Base-by-base conservation (phyloP, 2,329 filamentous ascomycete species). In the Raffaelea deltoideospora region DNA sequence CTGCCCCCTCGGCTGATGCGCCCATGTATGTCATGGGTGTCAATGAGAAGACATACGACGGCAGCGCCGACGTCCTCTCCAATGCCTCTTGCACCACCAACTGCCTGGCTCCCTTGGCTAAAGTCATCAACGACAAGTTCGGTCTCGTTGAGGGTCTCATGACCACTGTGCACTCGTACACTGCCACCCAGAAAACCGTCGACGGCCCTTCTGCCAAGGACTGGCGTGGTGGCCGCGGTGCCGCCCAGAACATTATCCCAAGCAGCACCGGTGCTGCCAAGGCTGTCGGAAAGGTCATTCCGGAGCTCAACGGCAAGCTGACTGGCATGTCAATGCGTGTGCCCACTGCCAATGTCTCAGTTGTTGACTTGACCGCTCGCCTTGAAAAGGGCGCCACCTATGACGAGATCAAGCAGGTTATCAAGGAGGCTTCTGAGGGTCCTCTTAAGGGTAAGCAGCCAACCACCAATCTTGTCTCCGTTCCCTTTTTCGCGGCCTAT, bases 41-140 rank as follows among this genome's bases (percentile, higher is more conserved):
- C 71, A 98, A 96, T 76, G 72, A 96, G 68, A 75, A 87, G 63
- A 72, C 65, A 54, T 96, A 96, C 79, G 88, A 83, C 64, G 78
- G 80, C 60, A 82, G 82, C 61, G 75, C 90, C 63, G 69, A 85
- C 54, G 79, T 98, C 63, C 84, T 96, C 70, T 96, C 90, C 69
- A 98, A 98, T 73, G 90, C 90, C 54, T 96, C 90, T 53, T 96
- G 90, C 85, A 98, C 90, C 64, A 96, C 90, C 75, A 98, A 98
- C 84, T 96, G 90, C 79, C 70, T 98, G 66, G 90, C 90, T 64
- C 90, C 90, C 61, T 82, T 98, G 49, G 90, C 90, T 72, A 98
- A 96, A 83, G 86, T 96, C 58, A 77, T 98, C 70, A 72, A 98
- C 77, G 88, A 96, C 76, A 92, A 95, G 67, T 98, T 80, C 72